phyloP scores from a whole-genome alignment of 805 yeast species.

The Priceomyces melissophilus region DNA sequence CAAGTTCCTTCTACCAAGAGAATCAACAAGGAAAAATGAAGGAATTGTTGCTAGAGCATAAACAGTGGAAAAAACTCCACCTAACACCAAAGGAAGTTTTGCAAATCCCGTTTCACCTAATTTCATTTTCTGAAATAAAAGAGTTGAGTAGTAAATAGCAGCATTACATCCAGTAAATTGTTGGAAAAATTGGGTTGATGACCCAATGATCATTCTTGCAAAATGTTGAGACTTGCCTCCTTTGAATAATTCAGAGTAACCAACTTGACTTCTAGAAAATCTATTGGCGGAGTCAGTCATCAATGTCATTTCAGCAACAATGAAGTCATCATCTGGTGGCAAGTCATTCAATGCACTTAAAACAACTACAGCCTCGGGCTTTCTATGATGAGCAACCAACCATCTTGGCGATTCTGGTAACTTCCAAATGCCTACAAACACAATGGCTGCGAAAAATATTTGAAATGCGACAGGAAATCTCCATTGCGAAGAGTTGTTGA shows the following conservation, averaged over 20 bases:
- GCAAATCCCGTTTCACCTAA: slow-evolving; percentile 42
- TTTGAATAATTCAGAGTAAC: slow-evolving; percentile 40
- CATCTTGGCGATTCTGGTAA: slow-evolving; percentile 75
- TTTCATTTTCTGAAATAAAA: slow-evolving; percentile 59
- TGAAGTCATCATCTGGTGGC: slow-evolving; percentile 34
- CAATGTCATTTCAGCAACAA: slow-evolving; percentile 42
- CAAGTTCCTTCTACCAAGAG: slow-evolving; percentile 45
- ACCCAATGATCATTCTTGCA: slow-evolving; percentile 59
- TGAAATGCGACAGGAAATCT: slow-evolving; percentile 55
- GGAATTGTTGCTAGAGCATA: slow-evolving; percentile 52
- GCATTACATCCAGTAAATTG: slow-evolving; percentile 92
- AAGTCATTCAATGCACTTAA: slow-evolving; percentile 40
- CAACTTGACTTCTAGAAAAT: slow-evolving; percentile 42
- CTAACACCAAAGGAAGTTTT: slow-evolving; percentile 55
- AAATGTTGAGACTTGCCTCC: slow-evolving; percentile 61
- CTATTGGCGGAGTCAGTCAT: slow-evolving; percentile 50
- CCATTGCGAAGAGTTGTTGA: slow-evolving; percentile 42
- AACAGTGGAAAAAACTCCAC: slow-evolving; percentile 62
- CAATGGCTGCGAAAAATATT: slow-evolving; percentile 50
- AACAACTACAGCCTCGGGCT: slow-evolving; percentile 31
- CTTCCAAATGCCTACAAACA: slow-evolving; percentile 39
- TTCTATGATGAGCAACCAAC: slow-evolving; percentile 49
- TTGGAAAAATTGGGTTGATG: slow-evolving; percentile 73
- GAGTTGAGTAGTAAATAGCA: slow-evolving; percentile 86
- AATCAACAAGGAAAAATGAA: slow-evolving; percentile 40